phyloP scores from a whole-genome alignment of 768 basidiomycete species.

The Agaricus sinodeliciosus region DNA sequence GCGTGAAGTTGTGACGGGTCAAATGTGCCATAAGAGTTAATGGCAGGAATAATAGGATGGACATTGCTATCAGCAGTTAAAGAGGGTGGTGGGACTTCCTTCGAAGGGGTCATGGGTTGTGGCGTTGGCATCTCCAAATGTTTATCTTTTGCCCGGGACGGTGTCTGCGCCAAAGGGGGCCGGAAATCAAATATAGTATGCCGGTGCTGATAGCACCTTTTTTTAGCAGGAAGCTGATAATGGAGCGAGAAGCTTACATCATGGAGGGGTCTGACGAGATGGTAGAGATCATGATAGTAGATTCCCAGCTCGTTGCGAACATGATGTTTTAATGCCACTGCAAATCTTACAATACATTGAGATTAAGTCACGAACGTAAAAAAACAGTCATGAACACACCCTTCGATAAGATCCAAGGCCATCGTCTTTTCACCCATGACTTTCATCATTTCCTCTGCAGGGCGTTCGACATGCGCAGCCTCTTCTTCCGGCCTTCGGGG shows the following conservation, averaged over 20 bases:
- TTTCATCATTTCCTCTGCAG: constrained; percentile 35
- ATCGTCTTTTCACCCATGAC: constrained; percentile 58
- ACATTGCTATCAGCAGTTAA: constrained; percentile 9
- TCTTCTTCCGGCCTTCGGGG: constrained; percentile 34
- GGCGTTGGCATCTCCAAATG: constrained; percentile 9
- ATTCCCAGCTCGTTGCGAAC: constrained; percentile 55
- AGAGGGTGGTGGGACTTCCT: constrained; percentile 10
- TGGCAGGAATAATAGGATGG: constrained; percentile 35
- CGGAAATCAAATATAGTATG: constrained; percentile 15
- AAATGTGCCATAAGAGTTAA: constrained; percentile 48
- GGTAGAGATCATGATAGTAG: constrained; percentile 58
- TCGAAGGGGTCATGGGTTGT: background rate
- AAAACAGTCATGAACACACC: constrained; percentile 25
- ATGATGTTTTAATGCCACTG: constrained; percentile 56
- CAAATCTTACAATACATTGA: constrained; percentile 30
- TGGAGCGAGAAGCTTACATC: constrained; percentile 26
- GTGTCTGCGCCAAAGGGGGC: constrained; percentile 19
- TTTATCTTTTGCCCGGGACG: constrained; percentile 23
- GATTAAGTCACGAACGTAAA: background rate
- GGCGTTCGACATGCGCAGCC: constrained; percentile 22
- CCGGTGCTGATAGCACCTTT: constrained; percentile 24
- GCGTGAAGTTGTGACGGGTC: constrained; percentile 19
- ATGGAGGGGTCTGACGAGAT: constrained; percentile 49
- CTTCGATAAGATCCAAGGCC: constrained; percentile 54
- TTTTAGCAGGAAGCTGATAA: constrained; percentile 16